phyloP scores from a whole-genome alignment of 2,329 filamentous ascomycete species.

The Teratosphaeria destructans region DNA sequence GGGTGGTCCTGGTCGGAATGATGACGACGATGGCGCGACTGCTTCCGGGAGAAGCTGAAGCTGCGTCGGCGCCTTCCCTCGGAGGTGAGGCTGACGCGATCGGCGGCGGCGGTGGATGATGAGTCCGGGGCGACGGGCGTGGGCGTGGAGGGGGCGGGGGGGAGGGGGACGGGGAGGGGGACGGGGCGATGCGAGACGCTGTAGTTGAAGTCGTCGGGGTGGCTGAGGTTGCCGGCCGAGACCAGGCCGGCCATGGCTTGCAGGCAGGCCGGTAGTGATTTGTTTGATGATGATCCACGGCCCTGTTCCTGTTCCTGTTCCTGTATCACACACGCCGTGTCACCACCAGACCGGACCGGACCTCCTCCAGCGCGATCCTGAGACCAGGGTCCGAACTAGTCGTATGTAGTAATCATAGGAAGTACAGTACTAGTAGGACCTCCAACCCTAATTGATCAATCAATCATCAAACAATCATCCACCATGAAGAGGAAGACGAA shows the following conservation, averaged over 20 bases:
- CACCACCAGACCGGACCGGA: too few species aligned
- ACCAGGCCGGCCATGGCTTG: constrained; percentile 2
- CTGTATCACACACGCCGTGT: too few species aligned
- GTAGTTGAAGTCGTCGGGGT: constrained; percentile 14
- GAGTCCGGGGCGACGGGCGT: not conserved
- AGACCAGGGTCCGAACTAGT: not conserved
- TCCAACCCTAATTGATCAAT: too few species aligned
- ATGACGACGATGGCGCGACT: not conserved
- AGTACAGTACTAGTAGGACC: too few species aligned
- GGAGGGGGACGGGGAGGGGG: not conserved
- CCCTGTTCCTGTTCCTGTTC: too few species aligned
- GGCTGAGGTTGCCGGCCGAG: not conserved
- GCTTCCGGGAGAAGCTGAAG: not conserved
- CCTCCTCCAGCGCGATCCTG: not conserved
- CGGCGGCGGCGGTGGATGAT: not conserved
- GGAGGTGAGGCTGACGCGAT: not conserved
- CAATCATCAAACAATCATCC: too few species aligned
- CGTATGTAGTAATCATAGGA: too few species aligned
- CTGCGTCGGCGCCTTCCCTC: not conserved
- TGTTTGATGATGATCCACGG: too few species aligned
- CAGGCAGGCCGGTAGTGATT: too few species aligned
- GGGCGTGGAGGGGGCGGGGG: constrained; percentile 8
- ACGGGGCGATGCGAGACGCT: constrained; percentile 10
- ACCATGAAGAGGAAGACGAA: too few species aligned
- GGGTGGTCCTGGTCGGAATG: too few species aligned